phyloP scores from a whole-genome alignment of 805 yeast species.

The Huiozyma sinensis region DNA sequence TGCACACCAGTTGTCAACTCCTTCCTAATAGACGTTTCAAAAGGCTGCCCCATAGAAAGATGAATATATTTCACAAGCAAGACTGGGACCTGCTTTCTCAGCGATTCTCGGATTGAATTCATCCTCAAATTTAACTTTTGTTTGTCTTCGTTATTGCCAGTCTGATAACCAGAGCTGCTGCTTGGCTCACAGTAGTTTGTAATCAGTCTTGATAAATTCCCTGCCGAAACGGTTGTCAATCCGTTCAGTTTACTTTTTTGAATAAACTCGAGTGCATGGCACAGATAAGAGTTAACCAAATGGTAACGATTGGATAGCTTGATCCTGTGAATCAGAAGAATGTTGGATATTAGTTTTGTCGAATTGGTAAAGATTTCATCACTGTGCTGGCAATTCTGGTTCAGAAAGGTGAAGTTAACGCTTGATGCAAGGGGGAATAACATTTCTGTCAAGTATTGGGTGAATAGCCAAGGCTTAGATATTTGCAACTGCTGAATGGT shows the following conservation, averaged over 20 bases:
- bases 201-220: conserved; percentile 46
- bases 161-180: conserved; percentile 16
- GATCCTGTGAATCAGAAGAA: conserved; percentile 58
- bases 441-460: conserved; percentile 57
- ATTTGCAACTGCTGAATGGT: conserved; percentile 35
- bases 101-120: conserved; percentile 42
- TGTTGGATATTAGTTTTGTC: conserved; percentile 44
- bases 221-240: conserved; percentile 31
- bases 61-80: conserved; percentile 49
- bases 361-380: conserved; percentile 30
- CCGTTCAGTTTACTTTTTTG: conserved; percentile 16
- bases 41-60: conserved; percentile 39
- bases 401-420: neutral
- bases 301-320: conserved; percentile 68
- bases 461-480: conserved; percentile 45
- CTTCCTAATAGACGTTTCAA: conserved; percentile 37
- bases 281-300: conserved; percentile 40
- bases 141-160: conserved; percentile 13
- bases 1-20: conserved; percentile 47
- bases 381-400: conserved; percentile 2
- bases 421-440: conserved; percentile 29
- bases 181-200: conserved; percentile 66
- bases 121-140: conserved; percentile 43
- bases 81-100: conserved; percentile 55
- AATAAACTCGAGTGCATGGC: conserved; percentile 41